A percentile compares a stretch with the other conserved stretches of the same genome.
These are phyloP conservation scores for Penicillium tannophilum DNA, from an alignment of 495 filamentous ascomycete species.

Conservation along the genomic window DNA sequence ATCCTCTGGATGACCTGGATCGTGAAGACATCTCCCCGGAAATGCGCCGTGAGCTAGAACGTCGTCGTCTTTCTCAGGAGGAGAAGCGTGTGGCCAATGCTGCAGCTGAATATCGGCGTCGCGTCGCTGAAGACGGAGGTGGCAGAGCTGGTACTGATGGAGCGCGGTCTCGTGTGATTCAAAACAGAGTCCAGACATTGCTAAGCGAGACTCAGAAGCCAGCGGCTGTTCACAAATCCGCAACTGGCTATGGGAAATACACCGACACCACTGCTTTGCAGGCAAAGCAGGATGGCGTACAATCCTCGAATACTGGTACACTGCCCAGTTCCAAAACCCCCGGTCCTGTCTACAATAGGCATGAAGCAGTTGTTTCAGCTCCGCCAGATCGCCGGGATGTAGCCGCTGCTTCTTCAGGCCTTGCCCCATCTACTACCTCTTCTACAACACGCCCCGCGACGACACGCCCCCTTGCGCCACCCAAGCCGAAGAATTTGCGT, in stretches of 20 bases:
- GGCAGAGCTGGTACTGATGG: conserved; percentile 46
- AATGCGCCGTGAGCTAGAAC: conserved; percentile 87
- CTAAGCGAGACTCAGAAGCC: conserved; percentile 75
- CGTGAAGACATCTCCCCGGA: conserved; percentile 80
- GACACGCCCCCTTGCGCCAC: conserved; percentile 53
- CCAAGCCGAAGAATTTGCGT: conserved; percentile 62
- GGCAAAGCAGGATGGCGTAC: conserved; percentile 38
- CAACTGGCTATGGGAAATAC: conserved; percentile 85
- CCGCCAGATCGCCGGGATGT: conserved; percentile 20
- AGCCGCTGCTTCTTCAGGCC: conserved; percentile 20
- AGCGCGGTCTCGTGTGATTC: conserved; percentile 75
- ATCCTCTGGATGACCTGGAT: conserved; percentile 55
- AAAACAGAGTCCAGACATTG: conserved; percentile 84
- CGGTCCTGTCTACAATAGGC: conserved; percentile 23
- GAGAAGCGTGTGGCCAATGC: conserved; percentile 90
- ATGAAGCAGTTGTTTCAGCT: conserved; percentile 17
- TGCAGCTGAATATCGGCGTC: conserved; percentile 85
- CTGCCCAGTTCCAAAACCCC: conserved; percentile 22
- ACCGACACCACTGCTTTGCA: conserved; percentile 58
- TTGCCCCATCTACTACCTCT: conserved; percentile 24
- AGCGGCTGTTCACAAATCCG: conserved; percentile 63
- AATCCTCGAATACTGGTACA: conserved; percentile 5
- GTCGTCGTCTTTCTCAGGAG: conserved; percentile 79
- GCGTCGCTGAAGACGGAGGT: conserved; percentile 65
- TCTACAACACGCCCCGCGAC: conserved; percentile 27